Evolutionary conservation across 495 filamentous ascomycete species (phyloP), one percentile per base, ranked within the genome.

Genomic region (Penicillium simplicissimum): DNA sequence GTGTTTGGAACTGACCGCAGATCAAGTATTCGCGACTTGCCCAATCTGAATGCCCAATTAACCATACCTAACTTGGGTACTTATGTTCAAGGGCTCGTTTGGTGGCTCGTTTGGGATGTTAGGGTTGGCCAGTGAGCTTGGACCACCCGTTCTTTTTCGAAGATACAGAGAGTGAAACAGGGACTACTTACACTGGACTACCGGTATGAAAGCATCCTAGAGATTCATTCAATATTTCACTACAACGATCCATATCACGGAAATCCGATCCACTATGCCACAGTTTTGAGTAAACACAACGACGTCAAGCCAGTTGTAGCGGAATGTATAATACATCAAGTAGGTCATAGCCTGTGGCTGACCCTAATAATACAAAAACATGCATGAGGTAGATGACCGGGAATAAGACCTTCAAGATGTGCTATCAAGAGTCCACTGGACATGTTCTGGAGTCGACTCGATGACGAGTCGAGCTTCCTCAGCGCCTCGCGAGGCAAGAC

Each of bases 321-420:
- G 17, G 31, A 15, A 25, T 28, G 7, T 58, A 58, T 58, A 19
- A 45, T 58, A 58, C 56, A 58, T 49, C 25, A 34, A 10, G 45
- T 25, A 51, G n/a, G 56, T 13, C 52, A 42, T 8, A 19, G 17
- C 52, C 25, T 3, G 31, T 36, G 34, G 8, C 33, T 17, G 10
- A 14, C 21, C 19, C 1, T 55, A 25, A 55, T 19, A 40, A 19
- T 55, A 55, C 52, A 55, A 40, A 55, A 40, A 38, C 14, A 55
- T 9, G 19, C 36, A 13, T 13, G 17, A 55, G 52, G 9, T 6
- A 13, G 23, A 28, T 19, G 3, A 47, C 47, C 13, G 10, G 15
- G 33, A 28, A 34, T 21, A 7, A n/a, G 1, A 31, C 15, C 40
- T 14, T 23, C 8, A 2, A 23, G 15, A 45, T n/a, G 9, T n/a